Percentiles rank a stretch among this genome's conserved stretches.
phyloP scores from a whole-genome alignment of 2,329 filamentous ascomycete genomes.

The Hymenotorrendiella dingleyae region DNA sequence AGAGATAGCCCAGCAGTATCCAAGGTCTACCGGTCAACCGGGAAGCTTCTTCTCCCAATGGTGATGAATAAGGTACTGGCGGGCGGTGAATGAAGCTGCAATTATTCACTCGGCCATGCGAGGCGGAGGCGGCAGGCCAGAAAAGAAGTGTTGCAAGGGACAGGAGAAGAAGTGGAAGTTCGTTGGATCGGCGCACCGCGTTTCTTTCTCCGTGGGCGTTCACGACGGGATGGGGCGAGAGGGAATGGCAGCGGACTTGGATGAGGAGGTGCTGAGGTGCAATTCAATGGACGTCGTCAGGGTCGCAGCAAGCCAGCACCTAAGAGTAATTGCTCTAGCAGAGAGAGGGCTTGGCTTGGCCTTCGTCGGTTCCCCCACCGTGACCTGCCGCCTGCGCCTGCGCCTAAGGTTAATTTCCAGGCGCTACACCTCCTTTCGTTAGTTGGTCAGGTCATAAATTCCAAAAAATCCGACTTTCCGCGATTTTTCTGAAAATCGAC shows the following conservation, averaged over 20 bases:
- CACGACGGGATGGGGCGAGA: background rate
- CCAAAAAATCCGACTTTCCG: no score
- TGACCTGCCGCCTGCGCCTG: no score
- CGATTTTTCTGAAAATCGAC: no score
- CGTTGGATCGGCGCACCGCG: conserved; percentile 17
- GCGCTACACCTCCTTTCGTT: no score
- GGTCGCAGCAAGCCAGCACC: background rate
- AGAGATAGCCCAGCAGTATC: background rate
- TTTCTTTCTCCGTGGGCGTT: background rate
- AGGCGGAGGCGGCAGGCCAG: conserved; percentile 6
- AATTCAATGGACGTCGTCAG: background rate
- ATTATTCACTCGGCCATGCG: conserved; percentile 7
- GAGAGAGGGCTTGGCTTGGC: background rate
- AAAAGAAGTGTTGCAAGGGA: no score
- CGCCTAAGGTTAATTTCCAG: no score
- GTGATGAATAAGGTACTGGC: background rate
- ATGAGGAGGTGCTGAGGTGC: no score
- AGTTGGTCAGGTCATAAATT: no score
- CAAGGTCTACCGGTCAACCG: background rate
- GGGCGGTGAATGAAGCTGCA: conserved; percentile 17
- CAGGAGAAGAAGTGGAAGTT: no score
- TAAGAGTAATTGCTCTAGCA: no score
- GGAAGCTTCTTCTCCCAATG: background rate
- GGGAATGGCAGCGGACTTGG: conserved; percentile 1
- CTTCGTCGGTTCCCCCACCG: background rate